These are phyloP conservation scores for Houttuynia cordata DNA, from an alignment of 164 flowering plant species.

Conservation along the genomic window DNA sequence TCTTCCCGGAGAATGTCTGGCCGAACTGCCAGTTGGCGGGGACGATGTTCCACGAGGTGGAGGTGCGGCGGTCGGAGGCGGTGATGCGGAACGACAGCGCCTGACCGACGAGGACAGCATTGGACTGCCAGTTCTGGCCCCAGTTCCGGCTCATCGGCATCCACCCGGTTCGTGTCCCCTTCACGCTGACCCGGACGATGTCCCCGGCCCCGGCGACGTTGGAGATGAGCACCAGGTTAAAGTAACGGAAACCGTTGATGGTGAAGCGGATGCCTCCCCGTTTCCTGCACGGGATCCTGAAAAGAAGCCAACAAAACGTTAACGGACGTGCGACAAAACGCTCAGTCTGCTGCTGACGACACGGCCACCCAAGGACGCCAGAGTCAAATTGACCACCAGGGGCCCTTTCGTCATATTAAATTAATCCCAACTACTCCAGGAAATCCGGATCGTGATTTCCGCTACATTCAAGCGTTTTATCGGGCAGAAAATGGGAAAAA, in stretches of 20 bases:
- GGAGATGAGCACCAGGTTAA: constrained; percentile 54
- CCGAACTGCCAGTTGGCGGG: constrained; percentile 77
- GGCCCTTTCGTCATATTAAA: background rate
- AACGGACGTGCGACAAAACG: no score
- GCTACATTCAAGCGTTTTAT: background rate
- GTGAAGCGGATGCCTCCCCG: constrained; percentile 66
- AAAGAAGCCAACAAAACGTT: background rate
- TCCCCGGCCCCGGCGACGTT: constrained; percentile 88
- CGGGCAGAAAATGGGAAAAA: background rate
- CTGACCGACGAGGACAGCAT: constrained; percentile 52
- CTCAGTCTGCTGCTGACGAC: no score
- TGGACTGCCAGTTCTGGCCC: constrained; percentile 86
- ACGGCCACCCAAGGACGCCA: no score
- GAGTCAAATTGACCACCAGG: no score
- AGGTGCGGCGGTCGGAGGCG: constrained; percentile 54
- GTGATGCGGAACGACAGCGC: constrained; percentile 62
- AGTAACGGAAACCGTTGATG: constrained; percentile 62
- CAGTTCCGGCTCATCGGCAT: constrained; percentile 64
- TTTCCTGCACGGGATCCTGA: constrained; percentile 68
- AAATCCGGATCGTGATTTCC: background rate
- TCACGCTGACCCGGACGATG: constrained; percentile 38
- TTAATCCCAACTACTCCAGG: background rate
- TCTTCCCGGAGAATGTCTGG: constrained; percentile 63
- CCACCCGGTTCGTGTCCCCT: constrained; percentile 60
- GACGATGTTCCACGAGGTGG: constrained; percentile 58